These are phyloP conservation scores for Chytriomyces confervae DNA, from an alignment of 192 early-diverging fungal species.

Conservation along the genomic window DNA sequence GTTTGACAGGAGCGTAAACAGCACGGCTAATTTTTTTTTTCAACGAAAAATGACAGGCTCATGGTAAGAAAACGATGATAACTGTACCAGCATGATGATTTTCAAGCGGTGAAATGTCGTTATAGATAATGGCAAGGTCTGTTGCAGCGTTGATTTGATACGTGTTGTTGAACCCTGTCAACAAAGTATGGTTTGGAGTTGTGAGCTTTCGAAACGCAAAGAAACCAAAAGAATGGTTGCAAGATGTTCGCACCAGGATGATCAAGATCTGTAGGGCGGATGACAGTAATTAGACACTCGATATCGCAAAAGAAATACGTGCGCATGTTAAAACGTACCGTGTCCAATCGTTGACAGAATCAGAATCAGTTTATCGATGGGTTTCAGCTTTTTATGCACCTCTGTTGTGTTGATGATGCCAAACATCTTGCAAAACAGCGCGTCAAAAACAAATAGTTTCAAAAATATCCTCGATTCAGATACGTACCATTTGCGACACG, in stretches of 20 bases:
- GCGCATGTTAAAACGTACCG: constrained; percentile 34
- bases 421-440: constrained; percentile 45
- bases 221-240: neutral
- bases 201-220: neutral
- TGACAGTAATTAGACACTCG: neutral
- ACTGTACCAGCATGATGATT: constrained; percentile 51
- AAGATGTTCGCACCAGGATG: constrained; percentile 20
- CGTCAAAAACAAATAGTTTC: neutral
- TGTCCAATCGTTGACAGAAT: constrained; percentile 44
- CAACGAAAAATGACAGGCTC: neutral
- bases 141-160: constrained; percentile 60
- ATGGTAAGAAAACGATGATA: neutral
- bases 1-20: constrained; percentile 52
- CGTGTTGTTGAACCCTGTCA: constrained; percentile 57
- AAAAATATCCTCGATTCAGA: neutral
- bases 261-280: constrained; percentile 30
- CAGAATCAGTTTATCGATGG: constrained; percentile 50
- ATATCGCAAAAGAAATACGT: neutral
- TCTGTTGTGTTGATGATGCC: constrained; percentile 46
- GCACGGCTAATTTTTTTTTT: constrained; percentile 37
- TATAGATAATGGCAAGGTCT: constrained; percentile 58
- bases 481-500: constrained; percentile 58
- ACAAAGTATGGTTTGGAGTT: neutral
- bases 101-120: constrained; percentile 63
- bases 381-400: constrained; percentile 44